phyloP scores from a whole-genome alignment of 2,329 filamentous ascomycete species.

The Botrytis fragariae region DNA sequence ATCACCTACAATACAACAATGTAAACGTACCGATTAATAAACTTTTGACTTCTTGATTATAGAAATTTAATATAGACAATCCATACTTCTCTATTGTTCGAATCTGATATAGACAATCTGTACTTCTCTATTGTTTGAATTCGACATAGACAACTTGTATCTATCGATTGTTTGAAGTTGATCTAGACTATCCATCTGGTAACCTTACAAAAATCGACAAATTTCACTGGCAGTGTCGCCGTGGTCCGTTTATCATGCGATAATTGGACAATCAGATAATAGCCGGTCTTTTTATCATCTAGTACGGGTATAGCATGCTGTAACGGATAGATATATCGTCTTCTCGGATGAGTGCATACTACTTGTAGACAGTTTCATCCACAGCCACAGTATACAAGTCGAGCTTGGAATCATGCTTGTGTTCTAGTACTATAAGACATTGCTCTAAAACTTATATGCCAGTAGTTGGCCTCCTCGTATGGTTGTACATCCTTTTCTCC shows the following conservation, averaged over 20 bases:
- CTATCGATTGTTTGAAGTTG: background rate
- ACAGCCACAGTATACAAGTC: background rate
- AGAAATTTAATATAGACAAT: too few relatives aligned
- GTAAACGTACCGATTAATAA: background rate
- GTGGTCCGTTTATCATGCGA: background rate
- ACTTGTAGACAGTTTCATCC: background rate
- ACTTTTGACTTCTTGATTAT: background rate
- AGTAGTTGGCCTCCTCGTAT: background rate
- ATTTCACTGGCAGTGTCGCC: background rate
- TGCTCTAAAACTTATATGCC: background rate
- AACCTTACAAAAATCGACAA: background rate
- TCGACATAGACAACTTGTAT: too few relatives aligned
- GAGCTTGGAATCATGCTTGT: background rate
- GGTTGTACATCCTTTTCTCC: background rate
- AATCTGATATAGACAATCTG: background rate
- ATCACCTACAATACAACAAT: background rate
- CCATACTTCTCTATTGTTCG: background rate
- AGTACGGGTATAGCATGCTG: background rate
- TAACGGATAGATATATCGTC: background rate
- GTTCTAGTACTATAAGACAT: background rate
- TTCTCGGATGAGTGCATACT: background rate
- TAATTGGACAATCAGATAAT: background rate
- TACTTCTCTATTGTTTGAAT: background rate
- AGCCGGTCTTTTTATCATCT: background rate
- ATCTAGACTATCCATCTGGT: background rate